Percentiles rank a stretch among this genome's conserved stretches.
Conservation (phyloP, 208 protist species). For the Leishmania braziliensis region DNA sequence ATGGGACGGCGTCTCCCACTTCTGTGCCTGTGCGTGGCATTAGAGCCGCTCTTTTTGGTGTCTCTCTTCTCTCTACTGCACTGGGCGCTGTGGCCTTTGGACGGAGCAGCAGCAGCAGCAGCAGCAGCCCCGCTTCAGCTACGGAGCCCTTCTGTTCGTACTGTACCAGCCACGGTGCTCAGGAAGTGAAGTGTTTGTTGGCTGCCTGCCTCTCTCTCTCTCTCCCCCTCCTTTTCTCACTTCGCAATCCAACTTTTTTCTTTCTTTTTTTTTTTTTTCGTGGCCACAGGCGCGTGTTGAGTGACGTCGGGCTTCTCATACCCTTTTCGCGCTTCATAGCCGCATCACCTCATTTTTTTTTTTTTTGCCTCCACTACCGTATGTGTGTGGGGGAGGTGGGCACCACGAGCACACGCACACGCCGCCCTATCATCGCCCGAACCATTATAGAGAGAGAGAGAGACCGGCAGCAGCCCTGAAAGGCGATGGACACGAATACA, state of each 20-base stretch:
- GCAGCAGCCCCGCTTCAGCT: background rate
- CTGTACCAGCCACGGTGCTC: background rate
- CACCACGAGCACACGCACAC: background rate
- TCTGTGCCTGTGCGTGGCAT: background rate
- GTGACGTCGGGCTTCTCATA: background rate
- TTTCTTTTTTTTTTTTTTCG: background rate
- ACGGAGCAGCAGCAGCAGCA: background rate
- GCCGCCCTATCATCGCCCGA: background rate
- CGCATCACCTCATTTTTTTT: background rate
- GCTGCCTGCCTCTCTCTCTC: background rate
- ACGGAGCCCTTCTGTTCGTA: background rate
- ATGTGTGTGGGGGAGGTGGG: background rate
- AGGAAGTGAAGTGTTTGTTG: background rate
- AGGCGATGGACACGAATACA: constrained; percentile 74
- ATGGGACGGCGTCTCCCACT: background rate
- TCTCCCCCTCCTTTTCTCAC: background rate
- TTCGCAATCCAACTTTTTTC: background rate
- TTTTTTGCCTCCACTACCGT: background rate
- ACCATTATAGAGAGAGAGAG: background rate
- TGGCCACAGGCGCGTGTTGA: no score
- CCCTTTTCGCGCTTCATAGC: background rate
- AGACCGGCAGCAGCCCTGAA: background rate
- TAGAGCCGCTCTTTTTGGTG: background rate
- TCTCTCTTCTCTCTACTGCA: background rate
- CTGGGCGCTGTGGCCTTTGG: background rate